Evolutionary conservation across 768 basidiomycete species (phyloP).

Genomic region (Boletus edulis): DNA sequence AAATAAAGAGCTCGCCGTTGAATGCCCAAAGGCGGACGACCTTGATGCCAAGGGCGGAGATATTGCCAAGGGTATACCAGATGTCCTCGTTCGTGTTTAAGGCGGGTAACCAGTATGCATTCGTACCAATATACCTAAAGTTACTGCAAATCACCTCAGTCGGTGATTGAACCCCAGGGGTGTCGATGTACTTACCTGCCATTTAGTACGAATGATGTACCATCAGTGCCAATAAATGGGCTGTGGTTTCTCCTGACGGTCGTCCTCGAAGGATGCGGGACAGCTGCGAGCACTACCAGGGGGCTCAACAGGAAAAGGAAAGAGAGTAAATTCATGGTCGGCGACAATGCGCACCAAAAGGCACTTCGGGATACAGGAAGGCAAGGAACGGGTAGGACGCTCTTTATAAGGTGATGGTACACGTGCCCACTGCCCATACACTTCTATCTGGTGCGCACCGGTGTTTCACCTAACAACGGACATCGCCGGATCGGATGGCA

Average conservation of each 20-base stretch:
- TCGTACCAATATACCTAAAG: slow-evolving; percentile 51
- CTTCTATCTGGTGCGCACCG: not conserved
- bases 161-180: slow-evolving; percentile 8
- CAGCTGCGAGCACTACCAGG: slow-evolving; percentile 26
- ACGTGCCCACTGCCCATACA: slow-evolving; percentile 19
- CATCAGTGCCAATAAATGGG: slow-evolving; percentile 45
- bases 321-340: slow-evolving; percentile 37
- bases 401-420: slow-evolving; percentile 19
- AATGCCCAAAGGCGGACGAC: slow-evolving; percentile 72
- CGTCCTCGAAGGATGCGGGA: slow-evolving; percentile 34
- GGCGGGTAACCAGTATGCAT: slow-evolving; percentile 63
- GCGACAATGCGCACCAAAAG: slow-evolving; percentile 10
- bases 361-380: not conserved
- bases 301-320: slow-evolving; percentile 29
- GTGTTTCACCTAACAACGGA: slow-evolving; percentile 4
- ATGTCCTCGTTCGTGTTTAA: slow-evolving; percentile 58
- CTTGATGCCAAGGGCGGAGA: slow-evolving; percentile 52
- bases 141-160: slow-evolving; percentile 31
- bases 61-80: slow-evolving; percentile 52
- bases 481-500: not conserved
- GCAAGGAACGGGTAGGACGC: not conserved
- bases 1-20: slow-evolving; percentile 44
- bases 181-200: slow-evolving; percentile 40
- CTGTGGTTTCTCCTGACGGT: slow-evolving; percentile 29
- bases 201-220: slow-evolving; percentile 51